A percentile compares a stretch with the other conserved stretches of the same genome.
Evolutionary conservation across 2,329 filamentous ascomycete species (phyloP).

Genomic region (Penicillium olsonii): DNA sequence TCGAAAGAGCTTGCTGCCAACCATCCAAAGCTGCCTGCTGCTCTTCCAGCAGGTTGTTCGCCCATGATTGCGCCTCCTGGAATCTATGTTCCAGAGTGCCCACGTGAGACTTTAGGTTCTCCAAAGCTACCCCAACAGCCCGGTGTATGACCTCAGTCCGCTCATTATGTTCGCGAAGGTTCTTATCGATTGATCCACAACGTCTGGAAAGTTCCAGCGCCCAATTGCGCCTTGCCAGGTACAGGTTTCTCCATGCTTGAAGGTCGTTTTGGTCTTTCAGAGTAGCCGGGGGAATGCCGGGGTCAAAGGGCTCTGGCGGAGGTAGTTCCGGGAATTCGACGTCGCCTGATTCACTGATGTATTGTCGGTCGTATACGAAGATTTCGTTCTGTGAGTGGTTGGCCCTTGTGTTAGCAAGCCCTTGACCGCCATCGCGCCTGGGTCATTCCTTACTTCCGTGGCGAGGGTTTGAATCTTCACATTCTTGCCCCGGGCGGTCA

Average conservation of each 20-base stretch:
- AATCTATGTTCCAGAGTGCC: conserved; percentile 47
- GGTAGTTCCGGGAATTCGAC: conserved; percentile 55
- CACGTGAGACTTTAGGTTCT: conserved; percentile 62
- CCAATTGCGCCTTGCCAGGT: conserved; percentile 79
- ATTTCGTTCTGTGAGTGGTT: conserved; percentile 69
- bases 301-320: conserved; percentile 60
- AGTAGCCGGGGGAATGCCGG: conserved; percentile 71
- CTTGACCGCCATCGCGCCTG: background rate
- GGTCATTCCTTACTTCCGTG: conserved; percentile 63
- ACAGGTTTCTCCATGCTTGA: conserved; percentile 84
- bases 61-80: conserved; percentile 49
- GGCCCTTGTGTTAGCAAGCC: conserved; percentile 2
- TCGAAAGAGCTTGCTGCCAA: conserved; percentile 42
- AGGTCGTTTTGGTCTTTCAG: conserved; percentile 78
- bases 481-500: conserved; percentile 82
- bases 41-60: conserved; percentile 46
- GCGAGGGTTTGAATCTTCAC: conserved; percentile 78
- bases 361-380: conserved; percentile 85
- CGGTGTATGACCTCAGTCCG: conserved; percentile 62
- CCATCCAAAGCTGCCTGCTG: conserved; percentile 46
- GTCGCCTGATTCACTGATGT: conserved; percentile 53
- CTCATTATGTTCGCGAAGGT: conserved; percentile 57
- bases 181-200: conserved; percentile 65
- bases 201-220: conserved; percentile 69
- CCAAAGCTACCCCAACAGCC: conserved; percentile 79